A percentile compares a stretch with the other conserved stretches of the same genome.
phyloP scores from a whole-genome alignment of 1,139 yeast species.

The Saccharomyces pastorianus region DNA sequence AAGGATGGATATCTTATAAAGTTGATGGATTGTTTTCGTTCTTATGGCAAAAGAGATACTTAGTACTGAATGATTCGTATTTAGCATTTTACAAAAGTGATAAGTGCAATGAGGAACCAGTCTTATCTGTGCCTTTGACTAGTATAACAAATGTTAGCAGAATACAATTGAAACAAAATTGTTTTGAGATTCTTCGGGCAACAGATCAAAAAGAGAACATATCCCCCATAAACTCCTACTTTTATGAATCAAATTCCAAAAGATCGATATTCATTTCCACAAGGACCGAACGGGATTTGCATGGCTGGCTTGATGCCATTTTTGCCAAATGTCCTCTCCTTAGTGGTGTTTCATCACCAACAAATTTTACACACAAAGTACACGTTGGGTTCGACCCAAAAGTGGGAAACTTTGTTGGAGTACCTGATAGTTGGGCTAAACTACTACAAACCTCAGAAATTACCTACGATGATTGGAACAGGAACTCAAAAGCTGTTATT shows the following conservation, averaged over 20 bases:
- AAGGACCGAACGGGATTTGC: slow-evolving; percentile 67
- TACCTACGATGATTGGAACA: slow-evolving; percentile 72
- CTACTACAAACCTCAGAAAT: slow-evolving; percentile 65
- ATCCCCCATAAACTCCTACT: slow-evolving; percentile 2
- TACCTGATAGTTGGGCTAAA: slow-evolving; percentile 70
- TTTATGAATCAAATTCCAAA: slow-evolving; percentile 28
- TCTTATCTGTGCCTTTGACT: slow-evolving; percentile 45
- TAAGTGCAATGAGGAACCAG: slow-evolving; percentile 34
- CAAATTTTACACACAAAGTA: slow-evolving; percentile 64
- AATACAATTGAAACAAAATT: slow-evolving; percentile 56
- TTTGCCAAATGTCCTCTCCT: slow-evolving; percentile 76
- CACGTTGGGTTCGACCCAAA: slow-evolving; percentile 55
- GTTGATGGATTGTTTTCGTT: slow-evolving; percentile 81
- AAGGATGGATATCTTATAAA: slow-evolving; percentile 82
- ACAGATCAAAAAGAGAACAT: slow-evolving; percentile 17
- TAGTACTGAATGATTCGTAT: slow-evolving; percentile 64
- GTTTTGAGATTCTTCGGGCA: slow-evolving; percentile 65
- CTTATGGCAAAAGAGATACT: slow-evolving; percentile 80
- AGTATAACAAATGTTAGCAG: slow-evolving; percentile 49
- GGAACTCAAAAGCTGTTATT: slow-evolving; percentile 73
- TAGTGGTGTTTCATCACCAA: slow-evolving; percentile 65
- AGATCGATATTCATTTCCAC: slow-evolving; percentile 66
- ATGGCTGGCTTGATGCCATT: slow-evolving; percentile 86
- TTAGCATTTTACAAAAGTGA: slow-evolving; percentile 69
- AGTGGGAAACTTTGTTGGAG: slow-evolving; percentile 61